Evolutionary conservation across 257 asterid genomes (phyloP).

Genomic region (Euphrasia confusa): DNA sequence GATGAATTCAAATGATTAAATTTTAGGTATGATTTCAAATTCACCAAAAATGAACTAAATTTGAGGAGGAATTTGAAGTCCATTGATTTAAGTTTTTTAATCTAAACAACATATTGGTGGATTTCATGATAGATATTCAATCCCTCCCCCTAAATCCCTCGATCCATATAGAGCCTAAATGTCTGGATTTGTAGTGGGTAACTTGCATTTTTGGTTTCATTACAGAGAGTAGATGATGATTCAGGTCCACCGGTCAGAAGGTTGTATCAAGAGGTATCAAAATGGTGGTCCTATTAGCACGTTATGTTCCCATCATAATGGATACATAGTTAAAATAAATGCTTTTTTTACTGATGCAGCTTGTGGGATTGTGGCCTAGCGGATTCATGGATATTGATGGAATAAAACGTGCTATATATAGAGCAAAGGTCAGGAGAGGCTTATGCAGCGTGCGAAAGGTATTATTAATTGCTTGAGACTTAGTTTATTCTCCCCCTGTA

Average conservation of each 20-base stretch:
- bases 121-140: neutral
- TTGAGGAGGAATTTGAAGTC: neutral
- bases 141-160: neutral
- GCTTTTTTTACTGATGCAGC: slow-evolving; percentile 39
- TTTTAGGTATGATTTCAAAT: neutral
- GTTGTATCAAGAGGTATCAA: slow-evolving; percentile 75
- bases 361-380: slow-evolving; percentile 77
- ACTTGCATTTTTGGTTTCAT: slow-evolving; percentile 23
- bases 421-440: slow-evolving; percentile 68
- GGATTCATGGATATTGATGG: slow-evolving; percentile 79
- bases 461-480: slow-evolving; percentile 6
- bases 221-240: slow-evolving; percentile 76
- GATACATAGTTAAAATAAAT: neutral
- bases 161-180: neutral
- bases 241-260: slow-evolving; percentile 78
- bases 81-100: neutral
- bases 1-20: neutral
- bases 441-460: slow-evolving; percentile 49
- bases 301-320: too few species aligned
- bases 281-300: too few species aligned
- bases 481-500: slow-evolving; percentile 6
- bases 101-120: neutral
- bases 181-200: slow-evolving; percentile 13
- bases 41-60: neutral
- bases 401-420: slow-evolving; percentile 65